Percentiles rank a stretch among this genome's conserved stretches.
Evolutionary conservation across 1,139 yeast genomes (phyloP).

Genomic region (Geotrichum klebahnii): DNA sequence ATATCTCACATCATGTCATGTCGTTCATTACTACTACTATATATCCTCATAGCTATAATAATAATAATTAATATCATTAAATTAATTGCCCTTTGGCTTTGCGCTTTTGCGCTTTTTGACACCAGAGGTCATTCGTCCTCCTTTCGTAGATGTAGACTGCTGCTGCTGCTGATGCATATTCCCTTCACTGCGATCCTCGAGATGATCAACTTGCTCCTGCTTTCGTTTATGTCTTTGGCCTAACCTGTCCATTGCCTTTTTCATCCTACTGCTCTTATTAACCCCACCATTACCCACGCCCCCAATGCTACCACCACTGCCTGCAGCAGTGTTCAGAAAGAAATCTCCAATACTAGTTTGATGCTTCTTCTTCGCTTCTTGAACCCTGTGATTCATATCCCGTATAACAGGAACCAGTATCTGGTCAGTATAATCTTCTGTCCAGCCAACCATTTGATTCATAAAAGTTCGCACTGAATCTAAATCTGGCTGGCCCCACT

Average conservation of each 20-base stretch:
- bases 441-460: slow-evolving; percentile 77
- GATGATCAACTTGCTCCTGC: background rate
- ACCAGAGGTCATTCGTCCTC: too few relatives aligned
- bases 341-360: slow-evolving; percentile 18
- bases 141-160: too few relatives aligned
- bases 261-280: slow-evolving; percentile 10
- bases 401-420: slow-evolving; percentile 83
- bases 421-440: slow-evolving; percentile 69
- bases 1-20: too few relatives aligned
- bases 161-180: background rate
- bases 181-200: background rate
- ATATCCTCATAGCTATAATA: too few relatives aligned
- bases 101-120: too few relatives aligned
- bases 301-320: background rate
- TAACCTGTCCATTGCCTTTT: slow-evolving; percentile 10
- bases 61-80: too few relatives aligned
- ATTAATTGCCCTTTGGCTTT: too few relatives aligned
- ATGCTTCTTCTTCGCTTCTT: slow-evolving; percentile 29
- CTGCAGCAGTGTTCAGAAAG: background rate
- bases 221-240: slow-evolving; percentile 9
- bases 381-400: slow-evolving; percentile 58
- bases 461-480: slow-evolving; percentile 72
- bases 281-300: background rate
- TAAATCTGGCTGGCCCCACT: slow-evolving; percentile 87
- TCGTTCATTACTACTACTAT: too few relatives aligned